phyloP scores from a whole-genome alignment of 2,329 filamentous ascomycete species.

The Plenodomus lindquistii region DNA sequence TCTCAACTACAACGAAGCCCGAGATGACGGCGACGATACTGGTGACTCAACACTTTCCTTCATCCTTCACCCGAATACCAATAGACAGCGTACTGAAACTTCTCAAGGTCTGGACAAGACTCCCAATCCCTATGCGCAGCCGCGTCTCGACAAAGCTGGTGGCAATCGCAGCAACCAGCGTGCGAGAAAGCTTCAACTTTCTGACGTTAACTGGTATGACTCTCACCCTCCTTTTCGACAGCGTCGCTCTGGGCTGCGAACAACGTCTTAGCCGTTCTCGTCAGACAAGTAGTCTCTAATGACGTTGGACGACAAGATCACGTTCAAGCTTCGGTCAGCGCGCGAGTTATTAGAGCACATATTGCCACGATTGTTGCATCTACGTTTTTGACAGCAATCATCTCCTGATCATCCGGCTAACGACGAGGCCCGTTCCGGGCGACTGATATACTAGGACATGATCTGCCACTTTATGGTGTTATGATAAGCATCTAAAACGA shows the following conservation, averaged over 20 bases:
- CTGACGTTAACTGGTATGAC: constrained; percentile 94
- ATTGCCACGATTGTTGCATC: constrained; percentile 9
- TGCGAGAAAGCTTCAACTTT: constrained; percentile 87
- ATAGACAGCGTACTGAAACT: constrained; percentile 52
- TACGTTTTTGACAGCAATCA: constrained; percentile 3
- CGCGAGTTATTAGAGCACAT: constrained; percentile 3
- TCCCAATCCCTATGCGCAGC: constrained; percentile 49
- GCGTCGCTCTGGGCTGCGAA: constrained; percentile 11
- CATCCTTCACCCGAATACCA: constrained; percentile 49
- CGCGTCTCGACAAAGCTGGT: constrained; percentile 59
- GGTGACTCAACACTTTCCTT: constrained; percentile 62
- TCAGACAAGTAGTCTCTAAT: constrained; percentile 4
- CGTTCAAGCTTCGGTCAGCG: constrained; percentile 8
- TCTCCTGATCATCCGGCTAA: constrained; percentile 25
- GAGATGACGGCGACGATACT: constrained; percentile 73
- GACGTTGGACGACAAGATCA: constrained; percentile 14
- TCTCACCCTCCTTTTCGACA: constrained; percentile 25
- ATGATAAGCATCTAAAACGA: constrained; percentile 26
- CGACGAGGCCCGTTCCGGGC: constrained; percentile 29
- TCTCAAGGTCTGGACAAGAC: constrained; percentile 47
- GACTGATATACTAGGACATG: constrained; percentile 35
- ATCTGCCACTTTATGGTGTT: constrained; percentile 25
- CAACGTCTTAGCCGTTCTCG: constrained; percentile 2
- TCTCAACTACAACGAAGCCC: constrained; percentile 85
- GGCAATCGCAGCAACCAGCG: constrained; percentile 75